Evolutionary conservation across 2,329 filamentous ascomycete species (phyloP).

Genomic region (Microdochium bolleyi): DNA sequence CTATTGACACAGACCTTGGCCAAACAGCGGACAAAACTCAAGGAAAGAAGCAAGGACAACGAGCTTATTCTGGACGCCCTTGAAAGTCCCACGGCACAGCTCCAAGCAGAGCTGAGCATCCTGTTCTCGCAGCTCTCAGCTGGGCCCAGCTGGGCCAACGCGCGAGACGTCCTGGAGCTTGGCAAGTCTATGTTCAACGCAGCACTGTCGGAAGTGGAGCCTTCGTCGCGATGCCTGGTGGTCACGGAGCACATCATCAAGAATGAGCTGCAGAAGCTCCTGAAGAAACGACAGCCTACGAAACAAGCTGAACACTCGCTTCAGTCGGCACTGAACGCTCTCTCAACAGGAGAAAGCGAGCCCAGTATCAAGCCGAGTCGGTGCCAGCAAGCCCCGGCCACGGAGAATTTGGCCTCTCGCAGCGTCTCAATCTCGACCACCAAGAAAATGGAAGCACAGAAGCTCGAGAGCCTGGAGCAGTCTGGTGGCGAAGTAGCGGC

Average conservation of each 20-base stretch:
- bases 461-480: neutral
- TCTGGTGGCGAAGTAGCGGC: conserved; percentile 4
- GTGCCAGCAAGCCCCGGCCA: no score
- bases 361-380: neutral
- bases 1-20: conserved; percentile 4
- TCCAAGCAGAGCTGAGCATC: conserved; percentile 13
- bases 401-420: neutral
- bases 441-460: neutral
- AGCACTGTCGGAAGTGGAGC: conserved; percentile 13
- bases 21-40: neutral
- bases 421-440: neutral
- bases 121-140: conserved; percentile 30
- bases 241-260: conserved; percentile 3
- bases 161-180: conserved; percentile 51
- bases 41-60: neutral
- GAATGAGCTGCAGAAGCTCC: conserved; percentile 3
- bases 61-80: conserved; percentile 1
- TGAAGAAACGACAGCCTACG: conserved; percentile 2
- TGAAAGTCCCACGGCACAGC: conserved; percentile 6
- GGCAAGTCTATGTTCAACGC: conserved; percentile 39
- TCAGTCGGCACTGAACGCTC: neutral
- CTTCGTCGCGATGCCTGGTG: conserved; percentile 1
- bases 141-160: conserved; percentile 52
- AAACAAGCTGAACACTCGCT: neutral
- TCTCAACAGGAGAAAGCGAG: neutral